Evolutionary conservation across 306 rosid genomes (phyloP), one percentile per base, ranked within the genome.

Genomic region (Inga laurina): DNA sequence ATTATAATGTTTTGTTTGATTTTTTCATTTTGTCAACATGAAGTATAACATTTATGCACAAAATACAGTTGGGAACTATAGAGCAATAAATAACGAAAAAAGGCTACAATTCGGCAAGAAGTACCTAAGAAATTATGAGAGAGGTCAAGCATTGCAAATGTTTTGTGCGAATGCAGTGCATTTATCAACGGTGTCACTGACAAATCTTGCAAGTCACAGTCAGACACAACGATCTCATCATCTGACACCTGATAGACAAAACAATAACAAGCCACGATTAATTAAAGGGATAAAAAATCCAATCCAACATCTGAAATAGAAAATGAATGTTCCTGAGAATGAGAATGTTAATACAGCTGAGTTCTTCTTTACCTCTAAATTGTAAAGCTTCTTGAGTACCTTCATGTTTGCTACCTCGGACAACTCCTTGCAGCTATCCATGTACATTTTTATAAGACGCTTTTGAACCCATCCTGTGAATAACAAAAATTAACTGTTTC

Each of bases 61-160:
- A 75, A 82, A 86, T 49, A 56, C 67, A 56, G 45, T 48, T 30
- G 45, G 74, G 64, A 81, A 62, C 75, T 49, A 65, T 56, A 49
- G 24, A 66, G 80, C 66, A 39, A 44, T 75, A 79, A 70, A 49
- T 8, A 75, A 3, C 80, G 67, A 46, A 82, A 72, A 82, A 48
- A 35, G 72, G 51, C 39, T 61, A 51, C 85, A 57, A 75, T 57
- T 70, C 66, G 72, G 79, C 64, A 48, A 76, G 44, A 10, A 35
- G 74, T 89, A 93, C 99, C 99, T 87, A 96, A 87, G 57, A 87
- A 70, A 85, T 96, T 96, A 90, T 96, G 98, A 79, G 99, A 96
- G 84, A 96, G 90, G 87, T 96, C 98, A 61, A 93, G 92, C 91
- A 96, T 74, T 39, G 94, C 84, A 88, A 93, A 96, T 73, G 93